Base-by-base conservation (phyloP, 163 green algal genomes). In the Scenedesmus sp. region DNA sequence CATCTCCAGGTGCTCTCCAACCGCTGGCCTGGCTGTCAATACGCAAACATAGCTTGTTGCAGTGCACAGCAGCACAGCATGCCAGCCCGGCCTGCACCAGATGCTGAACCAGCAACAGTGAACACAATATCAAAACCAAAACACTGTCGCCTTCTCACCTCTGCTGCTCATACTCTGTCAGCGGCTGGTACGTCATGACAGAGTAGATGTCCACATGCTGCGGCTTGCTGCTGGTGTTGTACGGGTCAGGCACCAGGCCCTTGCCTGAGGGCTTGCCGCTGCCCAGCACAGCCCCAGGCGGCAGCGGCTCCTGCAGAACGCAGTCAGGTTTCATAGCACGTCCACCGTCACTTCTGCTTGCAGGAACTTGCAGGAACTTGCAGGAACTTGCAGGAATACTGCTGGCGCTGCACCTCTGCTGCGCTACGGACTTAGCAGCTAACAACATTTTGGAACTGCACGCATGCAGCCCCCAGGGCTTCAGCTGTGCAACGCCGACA, bases 121-220 rank as follows among this genome's bases (percentile, higher is more conserved):
- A 46, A 46, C 34, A 15, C 62, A 18, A 70, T 18, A 70, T 12
- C 62, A 46, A 70, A 20, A 15, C 0, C 62, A 12, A 70, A 15
- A 15, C 62, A 70, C 62, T 23, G 62, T 18, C 34, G 34, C 34
- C 34, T 46, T 79, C 66, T 52, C 7, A 79, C 70, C 70, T 26
- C 7, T 79, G 70, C 70, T 79, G 70, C 57, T 90, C 86, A 13
- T 18, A 55, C 5, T 84, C 54, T 56, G 52, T 84, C 6, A 91
- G 87, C 60, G 87, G 54, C n/a, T 84, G n/a, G 2, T 64, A 91
- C 16, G 87, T 91, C 87, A 91, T 91, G 10, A 85, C 54, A 3
- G 77, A 73, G 87, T 91, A 91, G 8, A 91, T 76, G 73, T 91
- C 87, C 16, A 91, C 70, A 23, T 91, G 70, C 23, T 83, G 20